Evolutionary conservation across 208 protist genomes (phyloP), one percentile per base, ranked within the genome.

Genomic region (Naegleria fowleri): DNA sequence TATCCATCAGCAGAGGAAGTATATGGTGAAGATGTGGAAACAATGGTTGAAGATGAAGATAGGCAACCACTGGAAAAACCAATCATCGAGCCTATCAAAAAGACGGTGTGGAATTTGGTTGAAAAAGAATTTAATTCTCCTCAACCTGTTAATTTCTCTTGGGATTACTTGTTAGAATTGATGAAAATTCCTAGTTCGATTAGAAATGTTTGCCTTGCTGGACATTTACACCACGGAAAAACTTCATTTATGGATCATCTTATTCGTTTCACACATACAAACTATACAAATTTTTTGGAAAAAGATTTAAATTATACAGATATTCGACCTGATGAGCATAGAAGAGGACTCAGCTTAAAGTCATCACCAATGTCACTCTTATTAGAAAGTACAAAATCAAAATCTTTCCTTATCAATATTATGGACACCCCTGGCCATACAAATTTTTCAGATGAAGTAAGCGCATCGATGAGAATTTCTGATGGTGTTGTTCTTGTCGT

Each of bases 361-460:
- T 75, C 93, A 16, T 94, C 90, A 48, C 97, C 97, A 4, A 95
- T 98, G 91, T 94, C 94, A 13, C 86, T 98, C 4, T 36, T 98
- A 15, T 58, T 98, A 87, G 92, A 92, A 55, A 91, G 93, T 43
- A 58, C 67, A 36, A 93, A 90, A 5, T 94, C 92, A 41, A 98
- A 98, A 88, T 93, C 90, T 9, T 98, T 96, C 86, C 94, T 99
- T 22, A 59, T 99, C 7, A 99, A 99, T 91, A 92, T 99, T 33
- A 94, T 99, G 16, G 99, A 99, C 96, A 99, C 99, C 4, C 99
- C 99, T 19, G 98, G 98, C 2, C 98, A 99, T 92, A 95, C 98
- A 33, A 98, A 99, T 90, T 99, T 99, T 92, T 94, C 93, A 22
- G 98, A 99, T 83, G 98, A 99, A 93, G 96, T 95, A 4, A 94